phyloP scores from a whole-genome alignment of 768 basidiomycete genomes.

The Suillus paluster region DNA sequence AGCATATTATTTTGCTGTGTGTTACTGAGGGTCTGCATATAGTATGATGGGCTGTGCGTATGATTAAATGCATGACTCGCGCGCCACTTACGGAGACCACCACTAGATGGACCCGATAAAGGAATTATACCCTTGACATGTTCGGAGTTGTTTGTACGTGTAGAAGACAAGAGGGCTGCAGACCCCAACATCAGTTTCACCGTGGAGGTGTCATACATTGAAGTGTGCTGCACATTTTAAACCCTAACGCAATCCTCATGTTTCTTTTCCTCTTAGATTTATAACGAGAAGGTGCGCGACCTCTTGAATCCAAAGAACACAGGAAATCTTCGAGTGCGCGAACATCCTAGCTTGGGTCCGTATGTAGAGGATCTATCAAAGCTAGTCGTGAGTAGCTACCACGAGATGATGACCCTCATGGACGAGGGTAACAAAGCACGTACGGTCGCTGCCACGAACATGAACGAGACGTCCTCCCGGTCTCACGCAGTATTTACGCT shows the following conservation, averaged over 20 bases:
- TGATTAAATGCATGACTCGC: slow-evolving; percentile 10
- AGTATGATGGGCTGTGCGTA: slow-evolving; percentile 96
- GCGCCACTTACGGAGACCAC: slow-evolving; percentile 11
- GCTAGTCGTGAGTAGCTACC: slow-evolving; percentile 87
- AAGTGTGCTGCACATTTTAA: slow-evolving; percentile 50
- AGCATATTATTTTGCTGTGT: neutral
- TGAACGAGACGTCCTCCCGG: slow-evolving; percentile 99
- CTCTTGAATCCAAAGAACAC: slow-evolving; percentile 96
- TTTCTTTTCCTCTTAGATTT: slow-evolving; percentile 59
- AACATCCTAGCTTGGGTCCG: slow-evolving; percentile 95
- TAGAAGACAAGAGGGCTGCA: slow-evolving; percentile 60
- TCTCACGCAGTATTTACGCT: slow-evolving; percentile 99
- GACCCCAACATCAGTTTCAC: slow-evolving; percentile 81
- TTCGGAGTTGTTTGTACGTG: slow-evolving; percentile 87
- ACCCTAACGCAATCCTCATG: neutral
- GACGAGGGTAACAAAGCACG: slow-evolving; percentile 99
- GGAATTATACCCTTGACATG: slow-evolving; percentile 98
- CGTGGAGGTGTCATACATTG: slow-evolving; percentile 98
- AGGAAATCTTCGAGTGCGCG: slow-evolving; percentile 94
- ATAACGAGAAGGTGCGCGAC: slow-evolving; percentile 98
- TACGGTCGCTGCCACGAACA: slow-evolving; percentile 98
- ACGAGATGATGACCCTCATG: slow-evolving; percentile 99
- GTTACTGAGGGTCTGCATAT: slow-evolving; percentile 7
- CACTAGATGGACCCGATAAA: slow-evolving; percentile 87
- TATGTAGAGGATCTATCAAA: slow-evolving; percentile 98